phyloP scores from a whole-genome alignment of 768 basidiomycete species.

The Tremella fuciformis region DNA sequence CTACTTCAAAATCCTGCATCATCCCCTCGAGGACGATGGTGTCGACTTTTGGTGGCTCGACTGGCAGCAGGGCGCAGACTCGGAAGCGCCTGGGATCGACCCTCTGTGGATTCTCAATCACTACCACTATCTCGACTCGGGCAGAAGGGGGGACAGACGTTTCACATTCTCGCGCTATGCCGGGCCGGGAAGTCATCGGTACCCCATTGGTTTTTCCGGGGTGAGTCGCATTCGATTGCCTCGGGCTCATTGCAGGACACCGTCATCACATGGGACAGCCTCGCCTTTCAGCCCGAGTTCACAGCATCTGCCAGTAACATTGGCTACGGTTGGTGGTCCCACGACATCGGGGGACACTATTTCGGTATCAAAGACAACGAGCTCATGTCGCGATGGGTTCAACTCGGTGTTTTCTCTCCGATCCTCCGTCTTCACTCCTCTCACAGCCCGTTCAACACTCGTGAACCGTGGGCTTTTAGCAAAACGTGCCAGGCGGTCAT shows the following conservation, averaged over 20 bases:
- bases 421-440: constrained; percentile 34
- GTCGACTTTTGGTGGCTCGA: constrained; percentile 41
- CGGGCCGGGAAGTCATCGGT: constrained; percentile 30
- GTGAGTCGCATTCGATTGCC: constrained; percentile 4
- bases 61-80: constrained; percentile 31
- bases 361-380: constrained; percentile 31
- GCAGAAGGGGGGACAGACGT: constrained; percentile 15
- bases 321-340: constrained; percentile 32
- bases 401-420: constrained; percentile 34
- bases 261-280: constrained; percentile 29
- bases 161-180: constrained; percentile 30
- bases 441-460: constrained; percentile 33
- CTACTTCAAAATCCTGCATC: constrained; percentile 28
- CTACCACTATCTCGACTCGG: constrained; percentile 32
- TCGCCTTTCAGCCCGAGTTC: constrained; percentile 35
- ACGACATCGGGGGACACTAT: constrained; percentile 35
- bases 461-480: constrained; percentile 29
- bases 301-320: constrained; percentile 33
- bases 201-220: constrained; percentile 34
- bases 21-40: constrained; percentile 32
- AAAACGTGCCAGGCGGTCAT: constrained; percentile 16
- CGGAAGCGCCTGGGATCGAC: constrained; percentile 24
- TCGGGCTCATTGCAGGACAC: constrained; percentile 17
- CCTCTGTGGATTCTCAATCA: constrained; percentile 37
- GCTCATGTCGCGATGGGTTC: constrained; percentile 29